Percentiles rank a stretch among this genome's conserved stretches.
Conservation (phyloP, 148 eudicot species). For the Heliamphora exappendiculata region DNA sequence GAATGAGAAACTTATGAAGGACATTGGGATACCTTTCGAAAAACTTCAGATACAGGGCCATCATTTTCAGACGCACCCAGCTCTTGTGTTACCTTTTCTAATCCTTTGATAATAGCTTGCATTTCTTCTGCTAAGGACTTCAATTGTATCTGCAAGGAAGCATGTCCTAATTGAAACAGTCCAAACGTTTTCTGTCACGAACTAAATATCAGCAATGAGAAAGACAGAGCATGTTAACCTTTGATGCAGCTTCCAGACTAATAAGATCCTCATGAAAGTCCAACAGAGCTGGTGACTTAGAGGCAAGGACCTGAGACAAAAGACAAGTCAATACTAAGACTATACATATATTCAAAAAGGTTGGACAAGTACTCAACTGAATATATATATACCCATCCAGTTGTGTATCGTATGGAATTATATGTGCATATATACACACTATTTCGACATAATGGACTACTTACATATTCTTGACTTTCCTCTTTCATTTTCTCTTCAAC, state of each 20-base stretch:
- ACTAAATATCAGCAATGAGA: background rate
- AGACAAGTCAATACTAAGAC: background rate
- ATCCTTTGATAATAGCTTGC: constrained; percentile 91
- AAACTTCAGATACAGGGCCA: constrained; percentile 87
- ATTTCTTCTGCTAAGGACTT: constrained; percentile 98
- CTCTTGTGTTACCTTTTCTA: constrained; percentile 89
- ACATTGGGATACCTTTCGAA: constrained; percentile 48
- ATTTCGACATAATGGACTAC: too few species aligned
- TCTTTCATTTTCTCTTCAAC: too few species aligned
- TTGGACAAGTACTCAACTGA: too few species aligned
- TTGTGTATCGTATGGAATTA: too few species aligned
- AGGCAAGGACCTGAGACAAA: constrained; percentile 50
- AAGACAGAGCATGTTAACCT: constrained; percentile 36
- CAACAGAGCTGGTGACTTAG: constrained; percentile 60
- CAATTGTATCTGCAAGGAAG: constrained; percentile 74
- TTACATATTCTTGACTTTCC: background rate
- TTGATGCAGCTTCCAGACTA: constrained; percentile 82
- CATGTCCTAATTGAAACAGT: background rate
- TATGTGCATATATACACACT: background rate
- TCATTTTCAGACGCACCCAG: constrained; percentile 75
- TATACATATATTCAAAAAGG: background rate
- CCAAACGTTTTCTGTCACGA: background rate
- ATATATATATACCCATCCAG: too few species aligned
- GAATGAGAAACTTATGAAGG: constrained; percentile 3
- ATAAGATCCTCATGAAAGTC: constrained; percentile 68